phyloP scores from a whole-genome alignment of 805 yeast genomes.

The Metschnikowia cubensis region DNA sequence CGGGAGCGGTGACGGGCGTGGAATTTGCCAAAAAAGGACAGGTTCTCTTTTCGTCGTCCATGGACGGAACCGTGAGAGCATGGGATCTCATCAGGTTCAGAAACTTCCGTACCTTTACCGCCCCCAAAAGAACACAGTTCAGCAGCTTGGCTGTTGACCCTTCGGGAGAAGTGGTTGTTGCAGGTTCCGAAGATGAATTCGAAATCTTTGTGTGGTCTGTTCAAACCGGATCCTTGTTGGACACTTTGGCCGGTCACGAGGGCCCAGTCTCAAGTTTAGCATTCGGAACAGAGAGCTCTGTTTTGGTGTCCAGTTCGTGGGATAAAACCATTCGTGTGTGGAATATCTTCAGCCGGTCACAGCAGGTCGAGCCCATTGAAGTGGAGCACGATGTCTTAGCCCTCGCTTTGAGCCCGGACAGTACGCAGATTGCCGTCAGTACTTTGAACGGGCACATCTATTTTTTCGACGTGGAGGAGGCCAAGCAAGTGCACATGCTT shows the following conservation, averaged over 20 bases:
- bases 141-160: slow-evolving; percentile 91
- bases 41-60: slow-evolving; percentile 83
- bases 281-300: slow-evolving; percentile 73
- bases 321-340: slow-evolving; percentile 91
- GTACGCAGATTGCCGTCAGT: slow-evolving; percentile 83
- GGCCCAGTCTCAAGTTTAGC: slow-evolving; percentile 90
- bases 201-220: slow-evolving; percentile 97
- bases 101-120: slow-evolving; percentile 91
- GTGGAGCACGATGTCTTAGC: slow-evolving; percentile 79
- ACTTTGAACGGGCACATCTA: slow-evolving; percentile 85
- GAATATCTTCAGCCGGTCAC: slow-evolving; percentile 86
- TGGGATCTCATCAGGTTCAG: slow-evolving; percentile 94
- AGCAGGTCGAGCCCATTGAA: slow-evolving; percentile 86
- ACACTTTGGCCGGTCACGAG: slow-evolving; percentile 86
- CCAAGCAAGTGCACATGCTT: slow-evolving; percentile 73
- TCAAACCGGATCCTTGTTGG: slow-evolving; percentile 89
- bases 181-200: slow-evolving; percentile 85
- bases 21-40: slow-evolving; percentile 87
- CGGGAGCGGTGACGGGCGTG: slow-evolving; percentile 82
- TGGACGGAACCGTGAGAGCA: slow-evolving; percentile 96
- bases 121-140: slow-evolving; percentile 84
- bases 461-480: slow-evolving; percentile 78
- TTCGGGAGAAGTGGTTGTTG: slow-evolving; percentile 94
- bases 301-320: slow-evolving; percentile 92
- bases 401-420: slow-evolving; percentile 84